A percentile compares a stretch with the other conserved stretches of the same genome.
These are phyloP conservation scores for Phialophora verrucosa DNA, from an alignment of 2,329 filamentous ascomycete species.

Conservation along the genomic window DNA sequence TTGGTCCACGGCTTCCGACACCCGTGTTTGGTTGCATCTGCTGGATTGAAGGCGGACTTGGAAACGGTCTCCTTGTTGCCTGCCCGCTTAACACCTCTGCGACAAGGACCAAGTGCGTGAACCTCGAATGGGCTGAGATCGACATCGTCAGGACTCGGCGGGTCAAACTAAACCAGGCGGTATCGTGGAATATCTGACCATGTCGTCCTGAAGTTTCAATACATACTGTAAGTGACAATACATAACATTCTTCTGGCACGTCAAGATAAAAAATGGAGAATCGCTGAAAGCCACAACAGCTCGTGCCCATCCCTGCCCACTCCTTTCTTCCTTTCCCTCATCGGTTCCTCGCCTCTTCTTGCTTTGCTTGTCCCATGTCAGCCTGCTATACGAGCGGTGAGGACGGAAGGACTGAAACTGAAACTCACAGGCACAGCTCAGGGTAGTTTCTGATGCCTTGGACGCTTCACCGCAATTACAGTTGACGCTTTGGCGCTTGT, in stretches of 20 bases:
- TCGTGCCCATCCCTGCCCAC: background rate
- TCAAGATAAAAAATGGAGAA: background rate
- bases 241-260: slow-evolving; percentile 2
- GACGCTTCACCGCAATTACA: background rate
- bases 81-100: background rate
- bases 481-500: background rate
- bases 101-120: background rate
- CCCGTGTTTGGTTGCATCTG: background rate
- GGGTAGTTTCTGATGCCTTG: background rate
- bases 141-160: slow-evolving; percentile 3
- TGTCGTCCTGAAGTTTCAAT: background rate
- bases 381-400: background rate
- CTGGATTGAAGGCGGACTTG: background rate
- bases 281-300: background rate
- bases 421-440: background rate
- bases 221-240: slow-evolving; percentile 11
- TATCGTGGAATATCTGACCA: background rate
- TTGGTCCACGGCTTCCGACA: background rate
- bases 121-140: background rate
- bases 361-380: background rate
- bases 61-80: background rate
- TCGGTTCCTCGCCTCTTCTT: background rate
- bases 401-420: background rate
- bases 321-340: background rate
- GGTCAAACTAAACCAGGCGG: background rate